phyloP scores from a whole-genome alignment of 148 eudicot genomes.

The Cornus florida region DNA sequence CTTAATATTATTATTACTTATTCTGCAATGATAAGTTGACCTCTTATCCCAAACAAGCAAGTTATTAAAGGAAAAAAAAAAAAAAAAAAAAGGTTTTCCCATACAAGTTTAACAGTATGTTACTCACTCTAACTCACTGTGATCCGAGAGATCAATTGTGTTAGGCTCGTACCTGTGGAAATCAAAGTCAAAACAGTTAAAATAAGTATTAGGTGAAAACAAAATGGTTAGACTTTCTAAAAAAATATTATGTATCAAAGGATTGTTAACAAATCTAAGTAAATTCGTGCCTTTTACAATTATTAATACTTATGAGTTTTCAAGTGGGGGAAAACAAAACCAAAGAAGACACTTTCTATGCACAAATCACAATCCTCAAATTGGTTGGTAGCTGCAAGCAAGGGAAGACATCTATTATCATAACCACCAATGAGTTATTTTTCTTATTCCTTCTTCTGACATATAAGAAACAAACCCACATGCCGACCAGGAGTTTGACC shows the following conservation, averaged over 20 bases:
- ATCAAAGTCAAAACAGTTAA: conserved; percentile 9
- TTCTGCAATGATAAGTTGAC: not conserved
- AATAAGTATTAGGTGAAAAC: not conserved
- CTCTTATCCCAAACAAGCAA: not conserved
- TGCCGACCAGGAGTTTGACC: too few species aligned
- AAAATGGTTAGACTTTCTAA: too few species aligned
- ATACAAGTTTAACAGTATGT: not conserved
- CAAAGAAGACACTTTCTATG: not conserved
- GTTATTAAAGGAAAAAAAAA: not conserved
- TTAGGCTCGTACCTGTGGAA: conserved; percentile 86
- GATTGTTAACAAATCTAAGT: not conserved
- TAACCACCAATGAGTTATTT: too few species aligned
- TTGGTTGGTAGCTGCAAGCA: too few species aligned
- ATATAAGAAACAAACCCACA: too few species aligned
- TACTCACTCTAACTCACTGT: conserved; percentile 85
- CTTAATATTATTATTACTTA: not conserved
- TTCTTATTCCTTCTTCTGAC: too few species aligned
- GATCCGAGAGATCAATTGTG: conserved; percentile 91
- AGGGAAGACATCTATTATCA: too few species aligned
- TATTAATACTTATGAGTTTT: not conserved
- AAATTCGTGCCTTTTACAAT: not conserved
- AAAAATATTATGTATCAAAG: not conserved
- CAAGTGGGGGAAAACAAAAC: not conserved
- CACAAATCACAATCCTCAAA: not conserved
- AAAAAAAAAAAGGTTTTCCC: not conserved